Evolutionary conservation across 1,284 basidiomycete species (phyloP).

Genomic region (Fomitopsis palustris): DNA sequence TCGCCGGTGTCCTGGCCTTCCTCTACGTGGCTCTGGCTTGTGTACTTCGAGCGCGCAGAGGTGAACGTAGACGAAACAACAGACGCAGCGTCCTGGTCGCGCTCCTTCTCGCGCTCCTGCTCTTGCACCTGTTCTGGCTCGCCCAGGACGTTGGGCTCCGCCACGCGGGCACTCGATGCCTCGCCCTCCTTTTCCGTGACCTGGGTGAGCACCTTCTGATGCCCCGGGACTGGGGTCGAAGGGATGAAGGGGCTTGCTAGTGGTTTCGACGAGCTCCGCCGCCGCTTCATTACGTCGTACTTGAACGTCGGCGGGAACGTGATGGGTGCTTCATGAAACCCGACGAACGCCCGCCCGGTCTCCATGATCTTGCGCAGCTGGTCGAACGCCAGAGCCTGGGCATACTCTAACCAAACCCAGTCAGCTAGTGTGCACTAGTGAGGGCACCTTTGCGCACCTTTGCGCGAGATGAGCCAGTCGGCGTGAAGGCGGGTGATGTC

Average conservation of each 20-base stretch:
- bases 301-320: slow-evolving; percentile 83
- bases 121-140: slow-evolving; percentile 21
- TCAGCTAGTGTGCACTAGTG: not conserved
- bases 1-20: slow-evolving; percentile 38
- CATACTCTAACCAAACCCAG: slow-evolving; percentile 46
- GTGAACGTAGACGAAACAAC: slow-evolving; percentile 52
- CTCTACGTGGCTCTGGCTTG: slow-evolving; percentile 28
- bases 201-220: slow-evolving; percentile 32
- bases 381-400: slow-evolving; percentile 75
- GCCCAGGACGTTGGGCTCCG: slow-evolving; percentile 27
- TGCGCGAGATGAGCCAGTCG: slow-evolving; percentile 51
- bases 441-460: slow-evolving; percentile 18
- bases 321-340: slow-evolving; percentile 70
- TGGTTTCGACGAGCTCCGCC: slow-evolving; percentile 5
- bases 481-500: slow-evolving; percentile 73
- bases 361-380: slow-evolving; percentile 74
- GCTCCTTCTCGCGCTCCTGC: slow-evolving; percentile 36
- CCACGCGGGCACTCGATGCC: slow-evolving; percentile 5
- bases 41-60: slow-evolving; percentile 42
- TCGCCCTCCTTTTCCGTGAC: slow-evolving; percentile 35
- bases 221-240: not conserved
- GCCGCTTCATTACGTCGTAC: slow-evolving; percentile 66
- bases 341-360: slow-evolving; percentile 53
- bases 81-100: slow-evolving; percentile 45
- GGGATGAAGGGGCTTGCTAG: slow-evolving; percentile 1